A percentile compares a stretch with the other conserved stretches of the same genome.
These are phyloP conservation scores for Xylaria bambusicola DNA, from an alignment of 495 filamentous ascomycete genomes.

Conservation along the genomic window DNA sequence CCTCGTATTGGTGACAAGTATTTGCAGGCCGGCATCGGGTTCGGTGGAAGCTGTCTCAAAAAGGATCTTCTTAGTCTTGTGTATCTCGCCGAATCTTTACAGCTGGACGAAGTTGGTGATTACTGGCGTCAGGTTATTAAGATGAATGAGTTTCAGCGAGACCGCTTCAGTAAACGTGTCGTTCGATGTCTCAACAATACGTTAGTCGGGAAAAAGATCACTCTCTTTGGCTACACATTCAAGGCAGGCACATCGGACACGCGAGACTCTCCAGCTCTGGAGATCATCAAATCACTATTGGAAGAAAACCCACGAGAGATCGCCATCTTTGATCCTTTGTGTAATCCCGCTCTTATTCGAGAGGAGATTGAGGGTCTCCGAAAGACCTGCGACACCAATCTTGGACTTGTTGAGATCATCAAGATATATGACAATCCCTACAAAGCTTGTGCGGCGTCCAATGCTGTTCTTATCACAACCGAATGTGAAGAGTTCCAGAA, in stretches of 20 bases:
- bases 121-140: conserved; percentile 75
- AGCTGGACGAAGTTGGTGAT: conserved; percentile 69
- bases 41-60: conserved; percentile 81
- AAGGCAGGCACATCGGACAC: conserved; percentile 83
- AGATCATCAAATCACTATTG: conserved; percentile 64
- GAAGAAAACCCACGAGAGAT: conserved; percentile 65
- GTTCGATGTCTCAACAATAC: conserved; percentile 69
- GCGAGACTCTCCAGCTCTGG: conserved; percentile 69
- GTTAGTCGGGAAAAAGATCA: conserved; percentile 69
- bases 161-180: conserved; percentile 65
- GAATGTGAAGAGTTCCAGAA: conserved; percentile 66
- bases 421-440: conserved; percentile 52
- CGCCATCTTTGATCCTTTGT: conserved; percentile 74
- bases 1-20: conserved; percentile 70
- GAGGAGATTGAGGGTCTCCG: too few species aligned
- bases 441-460: conserved; percentile 51
- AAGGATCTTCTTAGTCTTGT: conserved; percentile 79
- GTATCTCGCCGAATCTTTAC: conserved; percentile 70
- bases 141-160: conserved; percentile 77
- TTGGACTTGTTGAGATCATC: conserved; percentile 30
- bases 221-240: conserved; percentile 76
- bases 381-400: too few species aligned
- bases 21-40: conserved; percentile 76
- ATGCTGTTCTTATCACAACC: conserved; percentile 62
- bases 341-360: conserved; percentile 43